Conservation (phyloP, 2,329 filamentous ascomycete genomes). For the Colletotrichum tofieldiae region DNA sequence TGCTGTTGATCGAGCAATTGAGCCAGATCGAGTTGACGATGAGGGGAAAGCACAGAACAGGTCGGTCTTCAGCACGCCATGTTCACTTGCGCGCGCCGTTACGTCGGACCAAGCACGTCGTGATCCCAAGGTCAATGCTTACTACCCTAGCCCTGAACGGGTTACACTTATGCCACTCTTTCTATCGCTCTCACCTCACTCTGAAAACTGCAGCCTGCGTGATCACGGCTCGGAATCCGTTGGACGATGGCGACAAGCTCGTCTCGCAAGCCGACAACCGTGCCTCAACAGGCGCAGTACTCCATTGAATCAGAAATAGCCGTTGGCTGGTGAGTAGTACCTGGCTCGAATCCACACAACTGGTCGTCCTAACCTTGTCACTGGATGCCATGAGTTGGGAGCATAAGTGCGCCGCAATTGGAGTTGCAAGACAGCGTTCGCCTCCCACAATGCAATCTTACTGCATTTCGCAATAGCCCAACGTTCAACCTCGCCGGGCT, state of each 20-base stretch:
- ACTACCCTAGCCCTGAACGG: neutral
- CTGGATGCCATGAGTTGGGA: neutral
- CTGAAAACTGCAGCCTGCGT: neutral
- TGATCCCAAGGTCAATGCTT: neutral
- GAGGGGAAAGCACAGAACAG: neutral
- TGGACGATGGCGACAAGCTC: too few relatives aligned
- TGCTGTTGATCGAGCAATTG: neutral
- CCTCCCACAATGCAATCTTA: constrained; percentile 22
- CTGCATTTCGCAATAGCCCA: neutral
- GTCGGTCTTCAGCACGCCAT: neutral
- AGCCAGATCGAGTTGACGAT: neutral
- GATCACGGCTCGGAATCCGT: neutral
- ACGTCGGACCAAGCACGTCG: neutral
- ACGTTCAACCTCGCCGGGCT: neutral
- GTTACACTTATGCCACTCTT: neutral
- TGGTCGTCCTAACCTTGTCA: neutral
- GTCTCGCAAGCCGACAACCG: neutral
- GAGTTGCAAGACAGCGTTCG: neutral
- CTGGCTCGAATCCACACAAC: neutral
- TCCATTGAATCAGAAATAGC: neutral
- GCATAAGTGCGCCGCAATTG: constrained; percentile 14
- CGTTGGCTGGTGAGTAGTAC: neutral
- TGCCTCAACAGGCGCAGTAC: neutral
- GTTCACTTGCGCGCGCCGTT: too few relatives aligned
- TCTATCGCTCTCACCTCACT: neutral